Evolutionary conservation across 2,329 filamentous ascomycete species (phyloP).

Genomic region (Botrytis porri): DNA sequence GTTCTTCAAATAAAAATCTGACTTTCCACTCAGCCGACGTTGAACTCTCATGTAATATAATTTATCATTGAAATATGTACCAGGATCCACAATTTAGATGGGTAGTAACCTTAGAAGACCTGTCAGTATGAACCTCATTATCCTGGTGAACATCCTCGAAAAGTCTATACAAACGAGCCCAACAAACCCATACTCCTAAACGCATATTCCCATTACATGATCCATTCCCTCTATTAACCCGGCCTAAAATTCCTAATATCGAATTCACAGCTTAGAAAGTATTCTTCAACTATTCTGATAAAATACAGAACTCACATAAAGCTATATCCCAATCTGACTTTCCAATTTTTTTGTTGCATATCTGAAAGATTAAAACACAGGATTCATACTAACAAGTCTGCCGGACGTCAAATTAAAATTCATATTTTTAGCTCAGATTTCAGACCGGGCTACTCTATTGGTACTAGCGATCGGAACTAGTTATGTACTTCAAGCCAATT

Average conservation of each 20-base stretch:
- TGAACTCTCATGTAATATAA: too few species aligned
- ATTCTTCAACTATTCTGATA: neutral
- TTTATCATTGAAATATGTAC: neutral
- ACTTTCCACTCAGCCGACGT: neutral
- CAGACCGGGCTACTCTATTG: rapidly evolving
- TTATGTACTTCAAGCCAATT: neutral
- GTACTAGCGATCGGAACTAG: neutral
- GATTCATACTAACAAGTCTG: neutral
- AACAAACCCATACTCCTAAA: too few species aligned
- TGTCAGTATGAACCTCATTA: neutral
- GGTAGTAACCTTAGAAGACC: neutral
- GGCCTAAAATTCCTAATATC: neutral
- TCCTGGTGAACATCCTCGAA: too few species aligned
- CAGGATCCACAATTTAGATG: neutral
- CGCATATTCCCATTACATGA: neutral
- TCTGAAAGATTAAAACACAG: neutral
- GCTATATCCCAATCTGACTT: neutral
- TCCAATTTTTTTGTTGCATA: neutral
- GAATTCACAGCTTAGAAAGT: neutral
- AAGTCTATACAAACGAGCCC: rapidly evolving
- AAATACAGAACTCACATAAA: neutral
- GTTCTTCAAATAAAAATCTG: too few species aligned
- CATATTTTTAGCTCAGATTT: neutral
- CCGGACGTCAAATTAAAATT: rapidly evolving
- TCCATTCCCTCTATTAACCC: too few species aligned